A percentile compares a stretch with the other conserved stretches of the same genome.
These are phyloP conservation scores for Melampsora abietis-canadensis DNA, from an alignment of 1,284 basidiomycete species.

Conservation along the genomic window DNA sequence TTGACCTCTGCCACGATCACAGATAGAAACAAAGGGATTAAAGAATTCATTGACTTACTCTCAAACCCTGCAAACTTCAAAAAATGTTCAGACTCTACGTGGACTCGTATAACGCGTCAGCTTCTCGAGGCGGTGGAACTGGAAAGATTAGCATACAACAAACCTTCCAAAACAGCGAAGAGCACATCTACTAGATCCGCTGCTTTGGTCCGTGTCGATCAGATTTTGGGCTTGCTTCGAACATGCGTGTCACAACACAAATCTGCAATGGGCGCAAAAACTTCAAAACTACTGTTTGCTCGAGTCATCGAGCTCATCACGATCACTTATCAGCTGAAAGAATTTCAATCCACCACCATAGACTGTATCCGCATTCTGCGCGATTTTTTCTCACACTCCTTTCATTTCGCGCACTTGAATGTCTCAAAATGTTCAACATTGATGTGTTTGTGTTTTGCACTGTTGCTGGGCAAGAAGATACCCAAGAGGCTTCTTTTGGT, in stretches of 20 bases:
- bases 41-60: constrained; percentile 24
- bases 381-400: constrained; percentile 30
- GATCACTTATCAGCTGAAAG: not conserved
- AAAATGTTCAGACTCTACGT: constrained; percentile 23
- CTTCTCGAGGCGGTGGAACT: constrained; percentile 29
- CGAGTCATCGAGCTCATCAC: constrained; percentile 26
- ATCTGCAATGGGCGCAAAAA: constrained; percentile 25
- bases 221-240: constrained; percentile 20
- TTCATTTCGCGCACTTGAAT: constrained; percentile 28
- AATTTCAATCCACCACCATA: constrained; percentile 11
- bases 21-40: constrained; percentile 34
- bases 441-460: constrained; percentile 35
- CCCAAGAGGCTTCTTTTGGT: constrained; percentile 10
- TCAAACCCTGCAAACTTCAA: constrained; percentile 28
- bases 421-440: constrained; percentile 11
- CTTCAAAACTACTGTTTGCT: constrained; percentile 34
- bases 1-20: constrained; percentile 26
- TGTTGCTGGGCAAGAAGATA: constrained; percentile 34
- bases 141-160: constrained; percentile 18
- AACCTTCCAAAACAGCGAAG: constrained; percentile 26
- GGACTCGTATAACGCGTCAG: constrained; percentile 29
- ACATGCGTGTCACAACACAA: constrained; percentile 25
- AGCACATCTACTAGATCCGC: constrained; percentile 8
- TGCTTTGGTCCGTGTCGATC: constrained; percentile 20
- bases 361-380: constrained; percentile 42